A percentile compares a stretch with the other conserved stretches of the same genome.
phyloP scores from a whole-genome alignment of 331 rosid species.

The Phaseolus coccineus region DNA sequence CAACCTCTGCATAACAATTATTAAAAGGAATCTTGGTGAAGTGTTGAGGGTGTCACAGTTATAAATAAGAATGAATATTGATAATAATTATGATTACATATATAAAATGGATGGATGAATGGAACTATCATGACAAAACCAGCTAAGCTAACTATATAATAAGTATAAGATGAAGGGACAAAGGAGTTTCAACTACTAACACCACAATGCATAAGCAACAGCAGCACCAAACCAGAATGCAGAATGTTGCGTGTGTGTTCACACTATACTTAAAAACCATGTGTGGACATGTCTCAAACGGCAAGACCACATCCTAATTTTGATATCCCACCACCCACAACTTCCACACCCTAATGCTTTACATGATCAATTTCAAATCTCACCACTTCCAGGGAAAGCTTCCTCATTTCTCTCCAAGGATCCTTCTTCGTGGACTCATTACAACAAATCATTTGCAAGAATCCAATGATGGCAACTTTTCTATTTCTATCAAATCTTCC shows the following conservation, averaged over 20 bases:
- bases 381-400: slow-evolving; percentile 12
- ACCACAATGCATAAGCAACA: slow-evolving; percentile 46
- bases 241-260: slow-evolving; percentile 48
- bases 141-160: slow-evolving; percentile 50
- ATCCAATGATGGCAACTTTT: slow-evolving; percentile 32
- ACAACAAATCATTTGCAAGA: slow-evolving; percentile 20
- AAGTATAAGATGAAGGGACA: slow-evolving; percentile 41
- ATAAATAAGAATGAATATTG: not conserved
- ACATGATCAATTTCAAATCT: not conserved
- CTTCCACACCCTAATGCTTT: slow-evolving; percentile 39
- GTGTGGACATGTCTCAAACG: slow-evolving; percentile 47
- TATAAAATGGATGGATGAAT: slow-evolving; percentile 7
- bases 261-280: not conserved
- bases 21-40: not conserved
- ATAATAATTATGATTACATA: not conserved
- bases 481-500: slow-evolving; percentile 35
- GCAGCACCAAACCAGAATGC: slow-evolving; percentile 51
- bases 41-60: slow-evolving; percentile 12
- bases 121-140: slow-evolving; percentile 40
- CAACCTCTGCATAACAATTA: slow-evolving; percentile 15
- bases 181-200: slow-evolving; percentile 52
- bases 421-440: slow-evolving; percentile 35
- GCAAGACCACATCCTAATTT: slow-evolving; percentile 36
- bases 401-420: slow-evolving; percentile 41
- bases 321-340: slow-evolving; percentile 51